Evolutionary conservation across 257 asterid species (phyloP).

Genomic region (Penstemon eatonii): DNA sequence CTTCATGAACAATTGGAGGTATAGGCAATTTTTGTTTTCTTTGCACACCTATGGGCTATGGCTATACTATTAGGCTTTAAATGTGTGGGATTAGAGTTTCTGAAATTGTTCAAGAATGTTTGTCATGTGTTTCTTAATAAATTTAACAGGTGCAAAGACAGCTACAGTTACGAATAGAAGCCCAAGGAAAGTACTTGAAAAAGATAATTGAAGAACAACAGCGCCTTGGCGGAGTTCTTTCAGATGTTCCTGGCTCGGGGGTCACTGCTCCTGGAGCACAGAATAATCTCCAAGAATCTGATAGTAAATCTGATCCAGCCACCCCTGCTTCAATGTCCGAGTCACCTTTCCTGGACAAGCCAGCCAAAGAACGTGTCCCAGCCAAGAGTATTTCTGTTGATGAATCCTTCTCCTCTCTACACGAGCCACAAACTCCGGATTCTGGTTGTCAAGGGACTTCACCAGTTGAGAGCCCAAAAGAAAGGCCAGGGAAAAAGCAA

Average conservation of each 20-base stretch:
- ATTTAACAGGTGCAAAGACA: constrained; percentile 82
- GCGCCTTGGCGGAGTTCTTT: constrained; percentile 68
- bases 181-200: constrained; percentile 88
- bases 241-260: constrained; percentile 57
- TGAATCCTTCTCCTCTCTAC: constrained; percentile 70
- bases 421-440: constrained; percentile 88
- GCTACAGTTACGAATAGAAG: constrained; percentile 88
- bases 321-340: constrained; percentile 81
- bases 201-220: constrained; percentile 95
- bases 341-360: constrained; percentile 51
- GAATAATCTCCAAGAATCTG: constrained; percentile 45
- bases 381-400: constrained; percentile 59
- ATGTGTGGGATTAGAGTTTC: neutral
- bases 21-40: constrained; percentile 1
- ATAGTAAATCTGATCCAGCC: constrained; percentile 61
- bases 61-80: neutral
- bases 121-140: constrained; percentile 3
- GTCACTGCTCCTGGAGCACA: constrained; percentile 37
- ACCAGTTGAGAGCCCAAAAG: constrained; percentile 37
- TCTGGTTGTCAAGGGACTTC: constrained; percentile 47
- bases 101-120: too few relatives aligned
- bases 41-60: neutral
- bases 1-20: constrained; percentile 99
- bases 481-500: constrained; percentile 56
- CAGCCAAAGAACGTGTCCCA: constrained; percentile 40